Conservation (phyloP, 768 basidiomycete genomes). For the Mrakia hoshinonis region DNA sequence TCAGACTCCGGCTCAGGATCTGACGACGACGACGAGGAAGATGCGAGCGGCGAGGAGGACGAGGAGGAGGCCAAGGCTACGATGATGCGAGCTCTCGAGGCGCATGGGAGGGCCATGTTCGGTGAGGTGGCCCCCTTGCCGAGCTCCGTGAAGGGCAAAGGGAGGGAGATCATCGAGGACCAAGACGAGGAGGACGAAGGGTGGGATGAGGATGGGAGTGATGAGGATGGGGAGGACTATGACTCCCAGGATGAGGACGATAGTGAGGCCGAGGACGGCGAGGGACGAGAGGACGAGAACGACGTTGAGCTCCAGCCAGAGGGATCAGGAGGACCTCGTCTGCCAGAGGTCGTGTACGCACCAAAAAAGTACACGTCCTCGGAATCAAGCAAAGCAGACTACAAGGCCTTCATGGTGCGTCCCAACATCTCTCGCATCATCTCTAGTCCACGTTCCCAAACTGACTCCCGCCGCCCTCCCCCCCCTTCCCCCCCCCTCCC, state of each 20-base stretch:
- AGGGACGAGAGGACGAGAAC: slow-evolving; percentile 32
- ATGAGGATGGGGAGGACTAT: slow-evolving; percentile 25
- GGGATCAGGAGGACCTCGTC: slow-evolving; percentile 10
- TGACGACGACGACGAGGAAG: slow-evolving; percentile 30
- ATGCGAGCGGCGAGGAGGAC: slow-evolving; percentile 28
- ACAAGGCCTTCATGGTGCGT: slow-evolving; percentile 41
- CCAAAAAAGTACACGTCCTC: slow-evolving; percentile 17
- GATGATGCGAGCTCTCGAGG: slow-evolving; percentile 39
- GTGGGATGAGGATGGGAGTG: slow-evolving; percentile 4
- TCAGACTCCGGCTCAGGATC: neutral
- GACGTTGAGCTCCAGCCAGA: slow-evolving; percentile 9
- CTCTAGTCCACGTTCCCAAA: neutral
- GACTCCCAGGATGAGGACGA: slow-evolving; percentile 22
- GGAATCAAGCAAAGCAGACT: slow-evolving; percentile 35
- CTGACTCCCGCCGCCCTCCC: neutral
- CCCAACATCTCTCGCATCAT: neutral
- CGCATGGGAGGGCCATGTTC: slow-evolving; percentile 38
- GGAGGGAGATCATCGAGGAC: slow-evolving; percentile 18
- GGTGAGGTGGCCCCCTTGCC: slow-evolving; percentile 30
- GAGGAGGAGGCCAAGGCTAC: slow-evolving; percentile 25
- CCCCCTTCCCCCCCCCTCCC: neutral
- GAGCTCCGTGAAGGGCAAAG: slow-evolving; percentile 25
- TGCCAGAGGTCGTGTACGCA: slow-evolving; percentile 39
- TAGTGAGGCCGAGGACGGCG: slow-evolving; percentile 20
- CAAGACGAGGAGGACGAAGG: slow-evolving; percentile 28